These are phyloP conservation scores for Rhizopus arrhizus DNA, from an alignment of 371 early-diverging fungal genomes.

Conservation along the genomic window DNA sequence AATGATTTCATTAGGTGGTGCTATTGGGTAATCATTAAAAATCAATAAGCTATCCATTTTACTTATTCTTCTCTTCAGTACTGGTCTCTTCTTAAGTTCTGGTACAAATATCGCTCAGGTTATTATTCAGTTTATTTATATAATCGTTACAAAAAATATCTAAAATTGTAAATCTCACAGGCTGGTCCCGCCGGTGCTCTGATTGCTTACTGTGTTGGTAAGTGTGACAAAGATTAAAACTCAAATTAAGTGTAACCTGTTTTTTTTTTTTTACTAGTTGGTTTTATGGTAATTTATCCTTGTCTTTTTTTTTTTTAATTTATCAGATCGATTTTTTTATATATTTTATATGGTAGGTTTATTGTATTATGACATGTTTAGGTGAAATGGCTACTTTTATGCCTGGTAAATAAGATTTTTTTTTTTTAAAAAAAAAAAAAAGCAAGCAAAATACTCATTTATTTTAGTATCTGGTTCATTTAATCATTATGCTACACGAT, in stretches of 20 bases:
- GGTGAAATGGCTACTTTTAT: conserved; percentile 86
- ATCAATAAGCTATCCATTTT: background rate
- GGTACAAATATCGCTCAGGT: conserved; percentile 67
- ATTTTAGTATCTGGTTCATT: conserved; percentile 77
- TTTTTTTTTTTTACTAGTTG: conserved; percentile 28
- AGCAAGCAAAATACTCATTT: background rate
- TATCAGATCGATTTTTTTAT: background rate
- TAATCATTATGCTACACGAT: conserved; percentile 80
- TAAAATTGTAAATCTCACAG: background rate
- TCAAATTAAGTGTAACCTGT: conserved; percentile 6
- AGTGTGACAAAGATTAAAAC: conserved; percentile 26
- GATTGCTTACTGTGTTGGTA: conserved; percentile 70
- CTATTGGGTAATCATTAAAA: conserved; percentile 54
- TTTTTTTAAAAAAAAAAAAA: background rate
- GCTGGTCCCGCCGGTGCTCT: conserved; percentile 78
- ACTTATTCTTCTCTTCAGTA: conserved; percentile 46
- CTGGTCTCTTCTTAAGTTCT: conserved; percentile 86
- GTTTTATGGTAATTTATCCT: conserved; percentile 41
- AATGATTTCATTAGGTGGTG: conserved; percentile 81
- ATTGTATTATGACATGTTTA: conserved; percentile 77
- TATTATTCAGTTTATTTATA: conserved; percentile 7
- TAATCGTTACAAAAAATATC: background rate
- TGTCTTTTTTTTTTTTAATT: background rate
- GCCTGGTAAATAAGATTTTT: conserved; percentile 32
- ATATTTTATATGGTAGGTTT: conserved; percentile 57